Evolutionary conservation across 352 stramenopile species (phyloP).

Genomic region (Aphanomyces cochlioides): DNA sequence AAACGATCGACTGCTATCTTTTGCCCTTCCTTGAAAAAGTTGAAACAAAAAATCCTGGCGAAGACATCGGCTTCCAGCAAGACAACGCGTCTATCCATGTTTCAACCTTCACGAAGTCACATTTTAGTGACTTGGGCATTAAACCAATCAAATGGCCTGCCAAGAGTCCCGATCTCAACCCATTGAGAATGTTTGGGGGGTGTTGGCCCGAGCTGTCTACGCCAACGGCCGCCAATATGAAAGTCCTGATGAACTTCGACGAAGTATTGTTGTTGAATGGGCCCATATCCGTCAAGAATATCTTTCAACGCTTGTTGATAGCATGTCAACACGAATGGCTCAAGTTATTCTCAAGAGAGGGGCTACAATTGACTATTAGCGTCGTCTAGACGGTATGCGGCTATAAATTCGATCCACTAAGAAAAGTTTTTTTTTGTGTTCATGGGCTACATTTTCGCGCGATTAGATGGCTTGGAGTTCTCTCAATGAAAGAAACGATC

Average conservation of each 20-base stretch:
- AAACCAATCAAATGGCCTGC: conserved; percentile 1
- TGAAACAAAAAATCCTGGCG: not conserved
- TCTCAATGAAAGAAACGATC: not conserved
- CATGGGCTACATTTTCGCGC: not conserved
- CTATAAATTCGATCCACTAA: not conserved
- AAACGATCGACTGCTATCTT: conserved; percentile 34
- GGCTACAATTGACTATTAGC: conserved; percentile 1
- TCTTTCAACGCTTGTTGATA: not conserved
- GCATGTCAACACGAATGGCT: conserved; percentile 6
- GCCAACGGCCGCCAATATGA: conserved; percentile 8
- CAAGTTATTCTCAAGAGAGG: not conserved
- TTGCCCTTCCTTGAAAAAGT: conserved; percentile 31
- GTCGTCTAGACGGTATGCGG: not conserved
- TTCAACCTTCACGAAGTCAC: too few species aligned
- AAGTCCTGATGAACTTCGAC: too few species aligned
- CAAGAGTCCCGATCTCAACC: conserved; percentile 14
- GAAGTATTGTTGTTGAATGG: not conserved
- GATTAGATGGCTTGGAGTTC: not conserved
- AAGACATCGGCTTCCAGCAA: not conserved
- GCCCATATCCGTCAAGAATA: not conserved
- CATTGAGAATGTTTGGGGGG: conserved; percentile 29
- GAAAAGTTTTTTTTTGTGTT: not conserved
- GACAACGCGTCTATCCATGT: too few species aligned
- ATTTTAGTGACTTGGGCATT: not conserved
- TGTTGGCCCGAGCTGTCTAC: conserved; percentile 2